Conservation (phyloP, 495 filamentous ascomycete species). For the Thermothielavioides terrestris region DNA sequence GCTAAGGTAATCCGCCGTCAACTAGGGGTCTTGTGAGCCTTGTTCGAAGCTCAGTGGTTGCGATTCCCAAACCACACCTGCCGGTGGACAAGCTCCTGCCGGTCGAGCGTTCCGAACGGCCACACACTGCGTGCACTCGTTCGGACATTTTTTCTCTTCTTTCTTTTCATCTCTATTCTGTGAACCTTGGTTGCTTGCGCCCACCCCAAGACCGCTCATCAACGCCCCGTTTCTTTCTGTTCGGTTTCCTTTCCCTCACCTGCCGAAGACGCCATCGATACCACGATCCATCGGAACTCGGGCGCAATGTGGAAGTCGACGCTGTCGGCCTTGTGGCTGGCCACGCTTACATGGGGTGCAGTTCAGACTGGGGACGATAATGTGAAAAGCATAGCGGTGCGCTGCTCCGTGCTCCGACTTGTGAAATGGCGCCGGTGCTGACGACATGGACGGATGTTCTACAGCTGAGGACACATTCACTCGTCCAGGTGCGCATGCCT, state of each 20-base stretch:
- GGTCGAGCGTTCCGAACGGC: constrained; percentile 11
- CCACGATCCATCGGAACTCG: constrained; percentile 3
- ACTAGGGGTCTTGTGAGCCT: constrained; percentile 3
- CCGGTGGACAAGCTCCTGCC: not conserved
- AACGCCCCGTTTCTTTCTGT: not conserved
- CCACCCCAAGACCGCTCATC: not conserved
- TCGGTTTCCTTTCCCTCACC: not conserved
- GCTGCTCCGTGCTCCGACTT: not conserved
- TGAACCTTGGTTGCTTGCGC: constrained; percentile 1
- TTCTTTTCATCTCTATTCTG: constrained; percentile 4
- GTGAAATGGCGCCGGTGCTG: constrained; percentile 1
- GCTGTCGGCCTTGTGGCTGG: constrained; percentile 48
- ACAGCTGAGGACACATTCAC: constrained; percentile 70
- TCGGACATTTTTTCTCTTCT: constrained; percentile 12
- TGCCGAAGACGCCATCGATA: not conserved
- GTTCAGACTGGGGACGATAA: constrained; percentile 37
- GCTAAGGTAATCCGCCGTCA: constrained; percentile 19
- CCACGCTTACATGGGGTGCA: constrained; percentile 40
- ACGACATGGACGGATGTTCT: constrained; percentile 6
- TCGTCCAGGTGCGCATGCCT: constrained; percentile 43
- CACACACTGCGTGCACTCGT: constrained; percentile 12
- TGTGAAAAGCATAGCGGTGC: constrained; percentile 49
- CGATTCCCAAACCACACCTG: not conserved
- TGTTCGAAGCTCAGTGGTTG: not conserved
- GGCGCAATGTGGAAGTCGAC: constrained; percentile 36